Conservation (phyloP, 2,329 filamentous ascomycete species). For the Ceratocystis cacaofunesta region DNA sequence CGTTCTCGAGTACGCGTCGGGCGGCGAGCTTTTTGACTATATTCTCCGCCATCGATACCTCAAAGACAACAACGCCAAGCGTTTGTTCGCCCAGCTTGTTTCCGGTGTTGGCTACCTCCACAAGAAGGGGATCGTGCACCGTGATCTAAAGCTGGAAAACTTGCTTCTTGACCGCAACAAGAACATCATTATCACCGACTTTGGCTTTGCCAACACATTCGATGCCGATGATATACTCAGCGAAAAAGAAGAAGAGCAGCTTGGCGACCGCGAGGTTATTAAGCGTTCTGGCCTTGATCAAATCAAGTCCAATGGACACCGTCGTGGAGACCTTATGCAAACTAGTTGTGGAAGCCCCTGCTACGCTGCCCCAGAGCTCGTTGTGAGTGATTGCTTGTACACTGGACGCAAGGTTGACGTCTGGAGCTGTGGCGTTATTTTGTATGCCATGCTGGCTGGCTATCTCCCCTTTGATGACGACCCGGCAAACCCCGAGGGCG, state of each 20-base stretch:
- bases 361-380: slow-evolving; percentile 90
- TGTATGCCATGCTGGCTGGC: slow-evolving; percentile 97
- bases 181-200: slow-evolving; percentile 99
- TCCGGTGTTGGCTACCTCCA: slow-evolving; percentile 95
- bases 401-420: slow-evolving; percentile 96
- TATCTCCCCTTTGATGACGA: slow-evolving; percentile 98
- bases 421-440: slow-evolving; percentile 96
- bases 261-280: slow-evolving; percentile 77
- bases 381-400: slow-evolving; percentile 93
- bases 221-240: slow-evolving; percentile 74
- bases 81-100: slow-evolving; percentile 86
- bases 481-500: slow-evolving; percentile 91
- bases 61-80: slow-evolving; percentile 79
- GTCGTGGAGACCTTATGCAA: slow-evolving; percentile 93
- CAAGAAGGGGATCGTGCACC: slow-evolving; percentile 96
- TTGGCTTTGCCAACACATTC: slow-evolving; percentile 97
- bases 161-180: slow-evolving; percentile 85
- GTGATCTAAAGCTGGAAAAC: slow-evolving; percentile 94
- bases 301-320: slow-evolving; percentile 55
- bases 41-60: slow-evolving; percentile 94
- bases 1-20: slow-evolving; percentile 94
- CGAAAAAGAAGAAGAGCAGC: slow-evolving; percentile 77
- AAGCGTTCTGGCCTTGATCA: slow-evolving; percentile 76
- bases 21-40: slow-evolving; percentile 94
- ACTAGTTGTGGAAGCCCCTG: slow-evolving; percentile 97